phyloP scores from a whole-genome alignment of 2,329 filamentous ascomycete genomes.

The Aureobasidium mangrovei region DNA sequence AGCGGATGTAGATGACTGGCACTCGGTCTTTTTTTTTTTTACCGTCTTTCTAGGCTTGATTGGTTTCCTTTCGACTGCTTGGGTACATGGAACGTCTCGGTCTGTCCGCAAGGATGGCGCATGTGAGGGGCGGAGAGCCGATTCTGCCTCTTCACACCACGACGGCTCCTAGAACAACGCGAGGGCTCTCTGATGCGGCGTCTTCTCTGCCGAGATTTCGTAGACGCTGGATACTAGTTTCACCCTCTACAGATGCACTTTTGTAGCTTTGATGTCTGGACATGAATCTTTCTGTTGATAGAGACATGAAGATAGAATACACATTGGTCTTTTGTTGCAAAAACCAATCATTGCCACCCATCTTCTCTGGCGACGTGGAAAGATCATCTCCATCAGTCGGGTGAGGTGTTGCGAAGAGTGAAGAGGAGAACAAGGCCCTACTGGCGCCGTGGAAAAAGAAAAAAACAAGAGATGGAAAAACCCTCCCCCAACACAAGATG shows the following conservation, averaged over 20 bases:
- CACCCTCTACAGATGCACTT: background rate
- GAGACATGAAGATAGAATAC: constrained; percentile 6
- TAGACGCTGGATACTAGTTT: constrained; percentile 11
- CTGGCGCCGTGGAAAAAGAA: background rate
- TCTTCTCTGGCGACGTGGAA: background rate
- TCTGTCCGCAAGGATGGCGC: constrained; percentile 3
- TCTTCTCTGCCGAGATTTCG: background rate
- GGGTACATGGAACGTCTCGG: constrained; percentile 1
- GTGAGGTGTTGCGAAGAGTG: constrained; percentile 1
- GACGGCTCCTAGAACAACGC: constrained; percentile 18
- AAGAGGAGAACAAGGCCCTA: background rate
- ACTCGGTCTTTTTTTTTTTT: background rate
- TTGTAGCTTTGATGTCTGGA: background rate
- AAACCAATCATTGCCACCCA: background rate
- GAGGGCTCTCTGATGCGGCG: constrained; percentile 18
- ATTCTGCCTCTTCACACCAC: constrained; percentile 8
- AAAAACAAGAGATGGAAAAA: background rate
- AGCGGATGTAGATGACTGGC: background rate
- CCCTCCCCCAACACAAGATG: background rate
- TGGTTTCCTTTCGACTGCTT: too few species aligned
- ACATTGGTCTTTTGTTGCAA: background rate
- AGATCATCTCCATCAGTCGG: background rate
- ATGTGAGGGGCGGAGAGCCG: constrained; percentile 7
- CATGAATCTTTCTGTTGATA: background rate
- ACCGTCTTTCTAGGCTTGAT: background rate